Base-by-base conservation (phyloP, 495 filamentous ascomycete genomes). In the Beverwykella pulmonaria region DNA sequence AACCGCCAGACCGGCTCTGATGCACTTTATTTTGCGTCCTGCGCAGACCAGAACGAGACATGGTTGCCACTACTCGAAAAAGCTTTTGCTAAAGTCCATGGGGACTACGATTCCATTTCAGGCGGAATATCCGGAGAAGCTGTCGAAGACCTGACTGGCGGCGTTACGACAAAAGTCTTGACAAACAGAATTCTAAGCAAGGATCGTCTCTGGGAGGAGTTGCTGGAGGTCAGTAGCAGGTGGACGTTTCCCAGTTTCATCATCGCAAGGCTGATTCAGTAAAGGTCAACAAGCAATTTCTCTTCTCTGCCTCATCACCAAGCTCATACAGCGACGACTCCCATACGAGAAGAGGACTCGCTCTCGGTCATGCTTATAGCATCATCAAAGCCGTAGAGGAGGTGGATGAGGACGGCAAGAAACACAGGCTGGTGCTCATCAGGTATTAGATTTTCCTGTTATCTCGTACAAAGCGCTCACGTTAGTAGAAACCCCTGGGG, bases 41-140 rank as follows among this genome's bases (percentile, higher is more conserved):
- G 92, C 74, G 83, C 85, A 62, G 86, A 93, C 70, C 81, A 85
- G 23, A 92, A 95, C 70, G 93, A 97, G 78, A 98, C 91, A 0
- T 98, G 93, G 93, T 79, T 98, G 19, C 93, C 93, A 0, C 77
- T 98, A 48, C 84, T 98, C 4, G 93, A 98, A 73, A 98, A 98
- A 75, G 93, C 93, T 0, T 98, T 93, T 76, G 93, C 93, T 44
- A 98, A 98, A 76, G 92, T 92, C 10, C 93, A 98, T 71, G 92
- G 92, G 2, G 91, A 94, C 73, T 96, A 89, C 69, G 81, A 84
- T 15, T 82, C 91, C 0, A 92, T 97, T 52, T 85, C 92, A 62
- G 91, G 92, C 19, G 93, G 92, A 1, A 91, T 85, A 71, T 88
- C 88, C 25, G 91, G 87, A 14, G 93, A 98, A 74, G 93, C 86